phyloP scores from a whole-genome alignment of 2,329 filamentous ascomycete genomes.

The Aspergillus ochraceoroseus region DNA sequence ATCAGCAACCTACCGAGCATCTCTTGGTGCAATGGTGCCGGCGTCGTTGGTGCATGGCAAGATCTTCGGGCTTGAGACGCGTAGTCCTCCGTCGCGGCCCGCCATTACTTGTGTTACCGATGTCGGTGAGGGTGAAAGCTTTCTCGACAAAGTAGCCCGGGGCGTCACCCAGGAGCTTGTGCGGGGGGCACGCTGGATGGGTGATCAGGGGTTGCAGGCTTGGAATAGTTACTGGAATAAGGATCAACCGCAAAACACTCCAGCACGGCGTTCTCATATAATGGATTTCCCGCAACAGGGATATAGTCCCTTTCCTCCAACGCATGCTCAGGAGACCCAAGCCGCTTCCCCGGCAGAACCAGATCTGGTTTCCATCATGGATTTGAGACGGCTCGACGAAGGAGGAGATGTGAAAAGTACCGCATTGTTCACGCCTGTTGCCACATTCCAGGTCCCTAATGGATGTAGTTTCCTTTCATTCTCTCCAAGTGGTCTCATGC shows the following conservation, averaged over 20 bases:
- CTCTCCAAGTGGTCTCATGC: slow-evolving; percentile 45
- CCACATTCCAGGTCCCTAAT: slow-evolving; percentile 46
- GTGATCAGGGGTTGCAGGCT: slow-evolving; percentile 47
- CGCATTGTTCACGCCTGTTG: slow-evolving; percentile 34
- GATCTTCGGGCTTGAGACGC: slow-evolving; percentile 41
- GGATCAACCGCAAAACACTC: slow-evolving; percentile 32
- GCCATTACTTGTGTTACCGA: slow-evolving; percentile 44
- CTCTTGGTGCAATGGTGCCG: slow-evolving; percentile 42
- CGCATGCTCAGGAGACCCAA: slow-evolving; percentile 43
- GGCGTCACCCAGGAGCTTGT: slow-evolving; percentile 49
- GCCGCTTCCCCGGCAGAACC: slow-evolving; percentile 36
- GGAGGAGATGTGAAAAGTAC: slow-evolving; percentile 33
- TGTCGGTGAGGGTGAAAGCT: slow-evolving; percentile 45
- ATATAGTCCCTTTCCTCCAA: slow-evolving; percentile 43
- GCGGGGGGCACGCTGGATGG: slow-evolving; percentile 47
- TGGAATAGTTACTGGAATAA: slow-evolving; percentile 51
- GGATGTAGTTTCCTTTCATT: slow-evolving; percentile 50
- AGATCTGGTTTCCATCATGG: slow-evolving; percentile 46
- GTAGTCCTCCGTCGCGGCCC: slow-evolving; percentile 41
- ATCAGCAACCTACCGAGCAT: slow-evolving; percentile 35
- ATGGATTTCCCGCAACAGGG: slow-evolving; percentile 30
- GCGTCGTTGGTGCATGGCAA: slow-evolving; percentile 32
- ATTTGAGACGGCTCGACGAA: slow-evolving; percentile 44
- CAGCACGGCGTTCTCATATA: slow-evolving; percentile 30
- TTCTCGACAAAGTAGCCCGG: slow-evolving; percentile 46